phyloP scores from a whole-genome alignment of 2,329 filamentous ascomycete genomes.

The Hypomyces perniciosus region DNA sequence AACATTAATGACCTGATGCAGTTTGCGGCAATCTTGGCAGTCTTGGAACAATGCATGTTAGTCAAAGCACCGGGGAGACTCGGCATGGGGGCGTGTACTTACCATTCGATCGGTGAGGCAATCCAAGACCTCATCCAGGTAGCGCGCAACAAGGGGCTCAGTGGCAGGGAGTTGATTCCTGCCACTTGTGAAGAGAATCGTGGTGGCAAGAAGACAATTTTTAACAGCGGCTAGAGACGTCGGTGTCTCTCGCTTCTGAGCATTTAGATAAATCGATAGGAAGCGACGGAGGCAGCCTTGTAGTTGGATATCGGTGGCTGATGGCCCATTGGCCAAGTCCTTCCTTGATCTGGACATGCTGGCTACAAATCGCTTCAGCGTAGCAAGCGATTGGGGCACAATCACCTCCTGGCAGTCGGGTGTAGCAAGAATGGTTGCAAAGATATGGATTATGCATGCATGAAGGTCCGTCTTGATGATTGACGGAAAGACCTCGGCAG shows the following conservation, averaged over 20 bases:
- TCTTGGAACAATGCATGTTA: conserved; percentile 37
- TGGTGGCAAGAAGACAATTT: conserved; percentile 82
- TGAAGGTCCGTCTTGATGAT: conserved; percentile 96
- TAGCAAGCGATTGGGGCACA: conserved; percentile 82
- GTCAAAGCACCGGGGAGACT: not conserved
- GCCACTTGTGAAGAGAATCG: conserved; percentile 80
- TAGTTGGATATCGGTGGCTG: conserved; percentile 60
- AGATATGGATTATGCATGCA: conserved; percentile 94
- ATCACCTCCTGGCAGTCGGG: conserved; percentile 78
- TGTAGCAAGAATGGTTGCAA: conserved; percentile 85
- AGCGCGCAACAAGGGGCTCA: conserved; percentile 68
- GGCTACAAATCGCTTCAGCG: conserved; percentile 83
- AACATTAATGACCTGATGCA: conserved; percentile 82
- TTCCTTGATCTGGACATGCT: conserved; percentile 55
- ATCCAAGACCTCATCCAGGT: conserved; percentile 76
- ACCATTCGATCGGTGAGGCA: conserved; percentile 75
- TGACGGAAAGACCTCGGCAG: conserved; percentile 88
- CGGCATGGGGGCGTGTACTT: conserved; percentile 31
- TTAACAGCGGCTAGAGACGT: conserved; percentile 83
- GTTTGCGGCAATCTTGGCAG: conserved; percentile 82
- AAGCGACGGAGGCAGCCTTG: conserved; percentile 79
- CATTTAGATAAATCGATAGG: conserved; percentile 69
- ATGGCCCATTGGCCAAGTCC: conserved; percentile 33
- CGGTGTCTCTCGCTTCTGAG: conserved; percentile 67
- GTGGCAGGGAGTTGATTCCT: conserved; percentile 65